These are phyloP conservation scores for Gossypium stocksii DNA, from an alignment of 345 rosid genomes.

Conservation along the genomic window DNA sequence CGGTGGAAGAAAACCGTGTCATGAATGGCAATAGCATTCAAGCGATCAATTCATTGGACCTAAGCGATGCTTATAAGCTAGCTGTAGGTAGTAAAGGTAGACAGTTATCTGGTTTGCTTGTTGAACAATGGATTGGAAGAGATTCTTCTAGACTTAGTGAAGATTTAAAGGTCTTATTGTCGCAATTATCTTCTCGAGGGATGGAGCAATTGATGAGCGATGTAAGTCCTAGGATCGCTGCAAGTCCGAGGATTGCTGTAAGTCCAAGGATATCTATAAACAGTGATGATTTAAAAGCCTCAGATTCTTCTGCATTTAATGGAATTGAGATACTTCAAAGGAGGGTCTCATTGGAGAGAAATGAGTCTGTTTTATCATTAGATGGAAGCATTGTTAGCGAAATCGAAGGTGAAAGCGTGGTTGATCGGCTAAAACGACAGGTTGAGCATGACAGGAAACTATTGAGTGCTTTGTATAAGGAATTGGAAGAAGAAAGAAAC, in stretches of 20 bases:
- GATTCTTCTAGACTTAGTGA: conserved; percentile 71
- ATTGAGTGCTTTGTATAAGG: conserved; percentile 56
- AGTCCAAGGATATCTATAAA: conserved; percentile 39
- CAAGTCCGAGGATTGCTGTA: conserved; percentile 31
- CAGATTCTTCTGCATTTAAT: conserved; percentile 36
- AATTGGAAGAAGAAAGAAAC: conserved; percentile 92
- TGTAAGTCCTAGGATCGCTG: conserved; percentile 46
- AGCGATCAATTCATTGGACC: conserved; percentile 47
- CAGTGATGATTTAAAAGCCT: conserved; percentile 44
- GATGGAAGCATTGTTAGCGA: conserved; percentile 79
- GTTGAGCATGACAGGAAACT: conserved; percentile 71
- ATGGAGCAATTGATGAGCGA: conserved; percentile 51
- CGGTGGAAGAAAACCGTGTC: conserved; percentile 34
- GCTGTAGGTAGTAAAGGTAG: conserved; percentile 57
- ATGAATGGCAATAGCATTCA: conserved; percentile 35
- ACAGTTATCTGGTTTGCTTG: conserved; percentile 48
- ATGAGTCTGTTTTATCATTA: conserved; percentile 75
- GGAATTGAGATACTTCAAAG: conserved; percentile 60
- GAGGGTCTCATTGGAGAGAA: conserved; percentile 73
- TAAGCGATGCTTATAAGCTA: conserved; percentile 76
- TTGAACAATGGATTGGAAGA: conserved; percentile 62
- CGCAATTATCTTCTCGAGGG: conserved; percentile 75
- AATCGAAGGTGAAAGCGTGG: conserved; percentile 78
- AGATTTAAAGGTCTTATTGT: conserved; percentile 61
- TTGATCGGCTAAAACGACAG: conserved; percentile 77